Base-by-base conservation (phyloP, 2,329 filamentous ascomycete species). In the Scolecobasidium constrictum region DNA sequence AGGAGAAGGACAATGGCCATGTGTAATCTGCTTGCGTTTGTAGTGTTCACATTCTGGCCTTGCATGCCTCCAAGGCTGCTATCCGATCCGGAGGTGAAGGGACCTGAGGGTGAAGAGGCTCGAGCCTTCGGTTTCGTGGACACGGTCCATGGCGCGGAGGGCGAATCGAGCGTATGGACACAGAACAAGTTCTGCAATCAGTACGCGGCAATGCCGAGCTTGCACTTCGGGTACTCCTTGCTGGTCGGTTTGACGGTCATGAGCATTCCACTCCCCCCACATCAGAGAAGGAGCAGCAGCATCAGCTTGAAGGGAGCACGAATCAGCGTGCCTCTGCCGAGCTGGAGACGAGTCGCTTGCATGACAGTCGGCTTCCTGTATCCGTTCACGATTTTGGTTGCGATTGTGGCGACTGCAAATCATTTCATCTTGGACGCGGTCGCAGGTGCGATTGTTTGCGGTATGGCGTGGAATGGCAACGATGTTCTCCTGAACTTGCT, bases 181-280 rank as follows among this genome's bases (percentile, higher is more conserved):
- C 72, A 78, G 38, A 84, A 84, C 60, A 72, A 69, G 47, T 85
- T 84, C 58, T 84, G 79, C 60, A 85, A 85, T 56, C 81, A 85
- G 60, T 84, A 84, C 58, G 80, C 36, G 15, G 21, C 44, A 4
- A 86, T 86, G 81, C 81, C 81, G 1, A 82, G 77, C 0, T 68
- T 86, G 13, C 81, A 86, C 57, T 86, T 86, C 53, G 81, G 81
- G 3, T 86, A 86, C 62, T 81, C 78, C 3, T 72, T 86, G 21
- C 71, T 86, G 52, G 78, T 86, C 53, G 81, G 81, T 5, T 61
- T 85, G 11, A 85, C 81, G 3, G 70, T 85, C 45, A 73, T 75
- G 50, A 76, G 74, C 1, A 72, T 84, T 37, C 81, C 81, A 1
- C 64, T 84, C 1, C 62, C 70, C 7, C 67, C 71, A 36, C 34